phyloP scores from a whole-genome alignment of 768 basidiomycete species.

The Thelephora aurantiotincta region DNA sequence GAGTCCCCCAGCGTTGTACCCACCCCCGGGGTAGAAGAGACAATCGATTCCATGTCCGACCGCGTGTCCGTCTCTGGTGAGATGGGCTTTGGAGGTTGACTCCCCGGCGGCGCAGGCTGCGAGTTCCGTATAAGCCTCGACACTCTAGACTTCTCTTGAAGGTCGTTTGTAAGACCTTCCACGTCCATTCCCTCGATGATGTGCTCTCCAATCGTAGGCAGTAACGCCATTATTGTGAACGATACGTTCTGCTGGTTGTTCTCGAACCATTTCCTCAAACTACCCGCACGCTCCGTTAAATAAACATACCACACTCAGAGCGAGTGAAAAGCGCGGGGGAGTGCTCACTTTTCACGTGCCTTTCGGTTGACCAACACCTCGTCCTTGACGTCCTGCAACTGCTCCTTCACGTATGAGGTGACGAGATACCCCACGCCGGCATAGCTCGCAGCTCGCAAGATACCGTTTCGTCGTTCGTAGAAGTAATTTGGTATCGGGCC shows the following conservation, averaged over 20 bases:
- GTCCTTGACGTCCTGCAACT: slow-evolving; percentile 54
- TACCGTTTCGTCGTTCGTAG: slow-evolving; percentile 27
- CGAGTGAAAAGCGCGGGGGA: slow-evolving; percentile 1
- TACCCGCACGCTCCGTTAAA: slow-evolving; percentile 16
- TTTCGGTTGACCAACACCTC: slow-evolving; percentile 40
- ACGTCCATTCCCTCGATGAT: slow-evolving; percentile 67
- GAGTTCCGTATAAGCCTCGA: slow-evolving; percentile 16
- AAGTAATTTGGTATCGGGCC: slow-evolving; percentile 30
- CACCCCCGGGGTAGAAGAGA: slow-evolving; percentile 27
- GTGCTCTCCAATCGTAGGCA: slow-evolving; percentile 52
- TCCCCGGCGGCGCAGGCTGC: slow-evolving; percentile 19
- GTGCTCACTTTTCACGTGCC: slow-evolving; percentile 59
- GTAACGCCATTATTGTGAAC: slow-evolving; percentile 58
- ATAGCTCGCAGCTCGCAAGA: slow-evolving; percentile 36
- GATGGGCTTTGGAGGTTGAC: slow-evolving; percentile 13
- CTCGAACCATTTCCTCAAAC: slow-evolving; percentile 57
- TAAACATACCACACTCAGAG: not conserved
- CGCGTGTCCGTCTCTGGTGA: slow-evolving; percentile 18
- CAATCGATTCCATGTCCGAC: slow-evolving; percentile 29
- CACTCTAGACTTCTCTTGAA: slow-evolving; percentile 30
- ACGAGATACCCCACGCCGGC: slow-evolving; percentile 50
- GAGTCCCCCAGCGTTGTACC: slow-evolving; percentile 19
- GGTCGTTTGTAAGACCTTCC: slow-evolving; percentile 47
- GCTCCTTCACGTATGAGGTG: slow-evolving; percentile 41
- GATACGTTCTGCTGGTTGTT: slow-evolving; percentile 67